A percentile compares a stretch with the other conserved stretches of the same genome.
Conservation (phyloP, 2,329 filamentous ascomycete species). For the Drechslerella dactyloides region DNA sequence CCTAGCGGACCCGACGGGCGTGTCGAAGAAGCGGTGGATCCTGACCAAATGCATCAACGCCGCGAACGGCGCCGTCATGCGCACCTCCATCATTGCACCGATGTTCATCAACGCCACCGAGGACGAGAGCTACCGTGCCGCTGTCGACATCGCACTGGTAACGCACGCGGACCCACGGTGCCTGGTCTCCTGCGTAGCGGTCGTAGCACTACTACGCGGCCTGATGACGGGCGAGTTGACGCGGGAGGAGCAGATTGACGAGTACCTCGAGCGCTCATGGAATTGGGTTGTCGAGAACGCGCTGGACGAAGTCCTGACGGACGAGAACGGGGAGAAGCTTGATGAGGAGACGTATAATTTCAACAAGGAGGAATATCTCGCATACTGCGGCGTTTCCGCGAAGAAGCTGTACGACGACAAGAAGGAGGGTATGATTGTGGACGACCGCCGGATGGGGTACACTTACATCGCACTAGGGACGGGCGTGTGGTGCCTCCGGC, state of each 20-base stretch:
- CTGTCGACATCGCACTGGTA: conserved; percentile 59
- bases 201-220: conserved; percentile 61
- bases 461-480: conserved; percentile 65
- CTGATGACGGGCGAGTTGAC: conserved; percentile 61
- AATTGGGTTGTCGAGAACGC: conserved; percentile 59
- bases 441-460: conserved; percentile 63
- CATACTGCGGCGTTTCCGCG: conserved; percentile 57
- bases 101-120: conserved; percentile 60
- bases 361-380: conserved; percentile 59
- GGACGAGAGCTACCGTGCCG: conserved; percentile 60
- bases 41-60: conserved; percentile 59
- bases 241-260: conserved; percentile 59
- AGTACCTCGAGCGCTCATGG: conserved; percentile 58
- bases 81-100: conserved; percentile 63
- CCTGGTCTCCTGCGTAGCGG: conserved; percentile 62
- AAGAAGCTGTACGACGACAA: conserved; percentile 54
- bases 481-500: conserved; percentile 60
- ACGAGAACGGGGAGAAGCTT: conserved; percentile 53
- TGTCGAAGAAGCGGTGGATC: conserved; percentile 60
- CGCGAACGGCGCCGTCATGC: conserved; percentile 65
- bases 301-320: conserved; percentile 58
- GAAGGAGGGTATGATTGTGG: conserved; percentile 60
- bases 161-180: conserved; percentile 65
- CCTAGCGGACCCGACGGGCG: conserved; percentile 58
- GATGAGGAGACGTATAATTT: conserved; percentile 55